Base-by-base conservation (phyloP, 2,329 filamentous ascomycete genomes). In the Aspergillus vadensis region DNA sequence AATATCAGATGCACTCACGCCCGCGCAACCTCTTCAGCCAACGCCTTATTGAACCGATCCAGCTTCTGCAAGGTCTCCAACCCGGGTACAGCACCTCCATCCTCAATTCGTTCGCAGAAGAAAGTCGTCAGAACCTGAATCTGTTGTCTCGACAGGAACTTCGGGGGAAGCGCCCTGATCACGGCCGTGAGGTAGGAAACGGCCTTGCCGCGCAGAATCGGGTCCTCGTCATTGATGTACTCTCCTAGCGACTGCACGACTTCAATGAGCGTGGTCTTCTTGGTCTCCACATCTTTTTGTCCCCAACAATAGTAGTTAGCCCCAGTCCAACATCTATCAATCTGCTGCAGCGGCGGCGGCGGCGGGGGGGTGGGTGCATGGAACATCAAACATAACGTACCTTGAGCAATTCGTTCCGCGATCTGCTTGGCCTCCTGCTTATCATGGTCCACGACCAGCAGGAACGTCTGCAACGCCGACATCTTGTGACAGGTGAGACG, bases 161-260 rank as follows among this genome's bases (percentile, higher is more conserved):
- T 85, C 7, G 81, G 78, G 23, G 83, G 79, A 4, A 87, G 74
- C 30, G 80, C 77, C 57, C 73, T 76, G 60, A 82, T 78, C 47
- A 81, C 75, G 19, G 73, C 73, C 12, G 74, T 77, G 32, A 82
- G 69, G 67, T 76, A 81, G 21, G 75, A 77, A 61, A 79, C 76
- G 70, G 85, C 83, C 74, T 87, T 88, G n/a, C 82, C 82, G 41
- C 87, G 81, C 47, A 85, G 78, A 14, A 81, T 79, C 21, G 80
- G 79, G 75, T 89, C 86, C 68, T 88, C 86, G 72, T 87, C 85
- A 66, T 88, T 89, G 69, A 90, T 82, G 67, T 88, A 89, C 72
- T 88, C 86, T 19, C 85, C 85, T 32, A 89, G 78, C 48, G 85
- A 86, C 69, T 88, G 85, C 57, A 90, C 84, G 53, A 89, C 76